Percentiles rank a stretch among this genome's conserved stretches.
Evolutionary conservation across 768 basidiomycete genomes (phyloP).

Genomic region (Cystobasidium ongulense): DNA sequence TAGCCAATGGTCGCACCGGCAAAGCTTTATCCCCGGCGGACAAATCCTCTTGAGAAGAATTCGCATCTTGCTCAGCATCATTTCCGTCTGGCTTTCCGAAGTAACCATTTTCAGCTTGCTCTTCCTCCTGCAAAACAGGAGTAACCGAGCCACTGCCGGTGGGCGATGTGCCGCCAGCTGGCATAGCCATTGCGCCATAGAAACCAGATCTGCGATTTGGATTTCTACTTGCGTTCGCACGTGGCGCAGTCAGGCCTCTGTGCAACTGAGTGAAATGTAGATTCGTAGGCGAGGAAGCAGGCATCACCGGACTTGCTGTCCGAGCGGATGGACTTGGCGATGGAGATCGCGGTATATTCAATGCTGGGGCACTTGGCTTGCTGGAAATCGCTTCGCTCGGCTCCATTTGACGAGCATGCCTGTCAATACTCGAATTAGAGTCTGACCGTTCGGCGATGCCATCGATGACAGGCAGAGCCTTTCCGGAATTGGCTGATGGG

Average conservation of each 20-base stretch:
- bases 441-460: background rate
- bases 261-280: background rate
- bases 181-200: slow-evolving; percentile 34
- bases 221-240: slow-evolving; percentile 18
- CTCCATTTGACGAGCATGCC: background rate
- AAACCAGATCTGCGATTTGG: slow-evolving; percentile 40
- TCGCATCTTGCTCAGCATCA: background rate
- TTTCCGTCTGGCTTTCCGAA: background rate
- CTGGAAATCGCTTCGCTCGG: background rate
- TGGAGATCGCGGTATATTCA: slow-evolving; percentile 1
- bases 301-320: background rate
- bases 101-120: background rate
- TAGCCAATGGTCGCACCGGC: background rate
- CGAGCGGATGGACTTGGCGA: background rate
- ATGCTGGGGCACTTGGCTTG: background rate
- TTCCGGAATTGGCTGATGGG: background rate
- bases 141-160: background rate
- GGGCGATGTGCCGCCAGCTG: background rate
- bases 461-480: background rate
- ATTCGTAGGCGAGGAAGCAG: background rate
- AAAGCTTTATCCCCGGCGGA: background rate
- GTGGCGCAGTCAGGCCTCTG: background rate
- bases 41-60: background rate
- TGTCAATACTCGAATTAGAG: background rate
- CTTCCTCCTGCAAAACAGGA: background rate